Percentiles rank a stretch among this genome's conserved stretches.
phyloP scores from a whole-genome alignment of 768 basidiomycete species.

The Mrakia blollopis region DNA sequence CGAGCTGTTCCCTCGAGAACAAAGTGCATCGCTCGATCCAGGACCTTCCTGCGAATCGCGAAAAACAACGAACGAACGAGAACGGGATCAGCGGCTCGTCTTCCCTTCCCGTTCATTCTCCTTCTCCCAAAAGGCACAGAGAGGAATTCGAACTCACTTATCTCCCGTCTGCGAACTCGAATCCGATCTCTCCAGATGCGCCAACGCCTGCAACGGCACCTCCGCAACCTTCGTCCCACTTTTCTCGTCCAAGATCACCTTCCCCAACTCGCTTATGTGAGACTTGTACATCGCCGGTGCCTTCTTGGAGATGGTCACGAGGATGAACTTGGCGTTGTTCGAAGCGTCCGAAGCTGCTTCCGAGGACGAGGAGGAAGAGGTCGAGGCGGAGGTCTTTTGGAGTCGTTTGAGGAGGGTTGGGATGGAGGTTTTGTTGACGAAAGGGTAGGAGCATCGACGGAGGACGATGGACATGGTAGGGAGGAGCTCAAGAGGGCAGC shows the following conservation, averaged over 20 bases:
- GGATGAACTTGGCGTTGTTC: constrained; percentile 34
- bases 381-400: constrained; percentile 7
- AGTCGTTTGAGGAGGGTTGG: constrained; percentile 67
- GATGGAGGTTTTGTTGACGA: constrained; percentile 80
- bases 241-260: constrained; percentile 61
- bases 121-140: too few relatives aligned
- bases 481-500: constrained; percentile 63
- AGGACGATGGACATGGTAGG: constrained; percentile 58
- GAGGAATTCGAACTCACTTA: constrained; percentile 52
- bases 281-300: constrained; percentile 65
- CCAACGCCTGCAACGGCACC: constrained; percentile 68
- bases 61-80: neutral
- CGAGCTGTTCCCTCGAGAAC: constrained; percentile 58
- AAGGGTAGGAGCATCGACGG: constrained; percentile 62
- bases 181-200: constrained; percentile 61
- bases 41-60: constrained; percentile 24
- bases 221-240: constrained; percentile 51
- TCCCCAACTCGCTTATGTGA: constrained; percentile 70
- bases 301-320: constrained; percentile 63
- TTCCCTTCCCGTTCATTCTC: too few relatives aligned
- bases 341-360: neutral
- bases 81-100: neutral
- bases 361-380: neutral
- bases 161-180: constrained; percentile 57
- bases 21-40: constrained; percentile 60